These are phyloP conservation scores for Plantago lanceolata DNA, from an alignment of 305 asterid genomes.

Conservation along the genomic window DNA sequence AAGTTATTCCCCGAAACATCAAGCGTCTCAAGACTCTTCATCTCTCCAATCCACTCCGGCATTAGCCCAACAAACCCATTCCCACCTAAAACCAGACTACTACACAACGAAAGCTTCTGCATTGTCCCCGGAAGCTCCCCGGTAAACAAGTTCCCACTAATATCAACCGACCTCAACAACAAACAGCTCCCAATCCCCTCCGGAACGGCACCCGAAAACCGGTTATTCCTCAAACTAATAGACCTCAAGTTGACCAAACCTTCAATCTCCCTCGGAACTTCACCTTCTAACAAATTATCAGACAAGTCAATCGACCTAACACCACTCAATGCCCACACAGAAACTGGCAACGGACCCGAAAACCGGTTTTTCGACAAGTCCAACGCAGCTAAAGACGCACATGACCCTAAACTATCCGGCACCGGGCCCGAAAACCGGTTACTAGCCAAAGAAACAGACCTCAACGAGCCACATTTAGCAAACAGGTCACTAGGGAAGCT, in stretches of 20 bases:
- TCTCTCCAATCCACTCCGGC: constrained; percentile 81
- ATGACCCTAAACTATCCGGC: constrained; percentile 67
- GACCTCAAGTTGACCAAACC: constrained; percentile 55
- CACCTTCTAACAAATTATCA: constrained; percentile 65
- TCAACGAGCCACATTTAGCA: constrained; percentile 67
- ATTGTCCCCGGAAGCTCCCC: constrained; percentile 64
- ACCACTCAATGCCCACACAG: constrained; percentile 56
- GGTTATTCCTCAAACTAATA: constrained; percentile 54
- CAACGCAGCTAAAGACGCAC: constrained; percentile 54
- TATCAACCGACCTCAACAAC: constrained; percentile 64
- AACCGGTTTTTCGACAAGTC: constrained; percentile 66
- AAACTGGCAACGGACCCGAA: constrained; percentile 57
- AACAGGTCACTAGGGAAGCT: constrained; percentile 50
- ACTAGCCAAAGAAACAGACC: constrained; percentile 59
- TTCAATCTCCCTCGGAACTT: constrained; percentile 53
- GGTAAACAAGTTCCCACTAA: constrained; percentile 52
- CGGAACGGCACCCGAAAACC: constrained; percentile 61
- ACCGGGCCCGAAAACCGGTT: constrained; percentile 67
- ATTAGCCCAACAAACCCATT: constrained; percentile 52
- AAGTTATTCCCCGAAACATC: constrained; percentile 70
- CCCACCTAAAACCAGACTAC: constrained; percentile 32
- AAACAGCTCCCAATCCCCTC: constrained; percentile 64
- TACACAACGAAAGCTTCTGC: constrained; percentile 67
- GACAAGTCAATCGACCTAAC: constrained; percentile 76
- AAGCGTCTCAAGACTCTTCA: constrained; percentile 60